Evolutionary conservation across 2,329 filamentous ascomycete genomes (phyloP).

Genomic region (Diaporthe australafricana): DNA sequence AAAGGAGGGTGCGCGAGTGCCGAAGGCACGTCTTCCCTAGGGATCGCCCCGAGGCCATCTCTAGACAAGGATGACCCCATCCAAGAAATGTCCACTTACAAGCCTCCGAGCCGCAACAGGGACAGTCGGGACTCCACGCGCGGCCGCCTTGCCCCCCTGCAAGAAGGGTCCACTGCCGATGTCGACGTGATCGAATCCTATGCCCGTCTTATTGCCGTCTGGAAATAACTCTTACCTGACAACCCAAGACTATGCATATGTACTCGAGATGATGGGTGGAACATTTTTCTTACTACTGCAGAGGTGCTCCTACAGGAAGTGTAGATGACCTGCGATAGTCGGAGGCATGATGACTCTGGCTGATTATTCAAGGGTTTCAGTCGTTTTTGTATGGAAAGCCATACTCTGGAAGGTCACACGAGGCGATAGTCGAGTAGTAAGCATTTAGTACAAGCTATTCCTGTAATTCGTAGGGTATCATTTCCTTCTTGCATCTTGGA

Average conservation of each 20-base stretch:
- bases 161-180: not conserved
- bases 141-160: not conserved
- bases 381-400: too few relatives aligned
- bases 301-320: too few relatives aligned
- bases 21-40: not conserved
- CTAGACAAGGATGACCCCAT: not conserved
- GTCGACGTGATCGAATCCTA: not conserved
- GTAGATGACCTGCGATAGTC: too few relatives aligned
- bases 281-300: too few relatives aligned
- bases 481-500: not conserved
- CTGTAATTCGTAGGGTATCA: not conserved
- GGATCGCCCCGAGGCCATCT: not conserved
- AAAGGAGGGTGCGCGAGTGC: not conserved
- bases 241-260: too few relatives aligned
- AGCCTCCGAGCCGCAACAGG: conserved; percentile 14
- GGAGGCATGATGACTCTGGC: too few relatives aligned
- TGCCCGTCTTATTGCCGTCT: conserved; percentile 19
- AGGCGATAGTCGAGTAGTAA: too few relatives aligned
- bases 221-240: too few relatives aligned
- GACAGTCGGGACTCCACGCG: conserved; percentile 4
- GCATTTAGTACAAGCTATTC: not conserved
- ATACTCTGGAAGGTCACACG: too few relatives aligned
- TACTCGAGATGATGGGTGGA: too few relatives aligned
- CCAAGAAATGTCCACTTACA: not conserved
- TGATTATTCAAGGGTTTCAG: too few relatives aligned